phyloP scores from a whole-genome alignment of 179 eudicot genomes.

The Spergularia azorica region DNA sequence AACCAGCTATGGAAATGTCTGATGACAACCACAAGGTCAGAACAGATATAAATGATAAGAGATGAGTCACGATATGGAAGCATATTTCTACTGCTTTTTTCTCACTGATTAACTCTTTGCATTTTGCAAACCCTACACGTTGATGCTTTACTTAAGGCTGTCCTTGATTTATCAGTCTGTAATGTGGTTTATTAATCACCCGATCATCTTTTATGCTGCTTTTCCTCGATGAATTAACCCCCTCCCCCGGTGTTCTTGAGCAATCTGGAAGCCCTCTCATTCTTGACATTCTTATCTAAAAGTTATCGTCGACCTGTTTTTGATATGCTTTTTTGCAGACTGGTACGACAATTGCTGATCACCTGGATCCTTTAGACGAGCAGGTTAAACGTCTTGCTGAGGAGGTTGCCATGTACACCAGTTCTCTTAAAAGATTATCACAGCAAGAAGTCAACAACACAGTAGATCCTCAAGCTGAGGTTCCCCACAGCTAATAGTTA shows the following conservation, averaged over 20 bases:
- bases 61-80: background rate
- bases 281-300: background rate
- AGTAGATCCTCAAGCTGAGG: conserved; percentile 47
- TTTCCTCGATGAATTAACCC: no score
- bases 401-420: conserved; percentile 54
- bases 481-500: conserved; percentile 15
- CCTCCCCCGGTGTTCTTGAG: background rate
- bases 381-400: conserved; percentile 62
- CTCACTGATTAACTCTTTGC: background rate
- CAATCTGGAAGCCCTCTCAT: background rate
- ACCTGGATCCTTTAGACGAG: conserved; percentile 55
- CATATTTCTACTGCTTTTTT: background rate
- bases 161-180: background rate
- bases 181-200: background rate
- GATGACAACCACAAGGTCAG: no score
- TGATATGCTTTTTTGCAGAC: conserved; percentile 37
- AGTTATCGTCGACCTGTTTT: background rate
- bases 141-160: background rate
- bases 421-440: conserved; percentile 52
- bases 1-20: no score
- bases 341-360: conserved; percentile 53
- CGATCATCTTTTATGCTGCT: background rate
- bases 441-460: conserved; percentile 48
- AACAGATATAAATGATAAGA: no score
- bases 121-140: background rate